Base-by-base conservation (phyloP, 176 grass and related monocot genomes). In the Areca catechu region DNA sequence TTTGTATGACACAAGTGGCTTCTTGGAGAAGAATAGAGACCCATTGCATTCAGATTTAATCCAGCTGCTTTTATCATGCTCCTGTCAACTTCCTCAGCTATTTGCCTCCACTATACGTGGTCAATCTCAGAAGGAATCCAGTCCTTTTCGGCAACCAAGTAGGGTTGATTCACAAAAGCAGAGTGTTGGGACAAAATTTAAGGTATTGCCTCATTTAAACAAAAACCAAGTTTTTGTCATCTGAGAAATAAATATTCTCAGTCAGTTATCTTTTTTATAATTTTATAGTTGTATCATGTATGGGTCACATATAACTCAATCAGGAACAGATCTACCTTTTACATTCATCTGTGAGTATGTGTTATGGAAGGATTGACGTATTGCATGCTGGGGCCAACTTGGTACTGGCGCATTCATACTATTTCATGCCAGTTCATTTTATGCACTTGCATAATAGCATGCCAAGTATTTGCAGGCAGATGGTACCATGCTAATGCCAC, bases 1-100 rank as follows among this genome's bases (percentile, higher is more conserved):
- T 47, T 72, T 78, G 12, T 96, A 96, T 72, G 68, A 90, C 67
- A 78, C 86, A 71, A 66, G 50, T 75, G 86, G 92, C 34, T 96
- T 96, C 72, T 73, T 96, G 86, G 83, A 96, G 65, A 96, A 90
- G 84, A 96, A 96, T 17, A 83, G 92, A 74, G 86, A 96, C 76
- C 75, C 77, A 27, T 68, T 96, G 62, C 75, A 77, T 67, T 73
- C 65, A 2, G 86, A 88, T 50, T 90, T 73, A 49, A 72, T 88
- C 56, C 78, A 85, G 73, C 57, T 96, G 59, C 78, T 96, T 21
- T 72, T 74, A 7, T 88, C 75, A 5, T 96, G 83, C 67, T 74
- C 72, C 77, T 75, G 25, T 61, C 80, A 88, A 60, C 77, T 96
- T 70, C 75, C 80, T 3, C 84, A 79, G 72, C 65, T 76, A 68